Evolutionary conservation across 1,284 basidiomycete genomes (phyloP).

Genomic region (Agaricales sp.): DNA sequence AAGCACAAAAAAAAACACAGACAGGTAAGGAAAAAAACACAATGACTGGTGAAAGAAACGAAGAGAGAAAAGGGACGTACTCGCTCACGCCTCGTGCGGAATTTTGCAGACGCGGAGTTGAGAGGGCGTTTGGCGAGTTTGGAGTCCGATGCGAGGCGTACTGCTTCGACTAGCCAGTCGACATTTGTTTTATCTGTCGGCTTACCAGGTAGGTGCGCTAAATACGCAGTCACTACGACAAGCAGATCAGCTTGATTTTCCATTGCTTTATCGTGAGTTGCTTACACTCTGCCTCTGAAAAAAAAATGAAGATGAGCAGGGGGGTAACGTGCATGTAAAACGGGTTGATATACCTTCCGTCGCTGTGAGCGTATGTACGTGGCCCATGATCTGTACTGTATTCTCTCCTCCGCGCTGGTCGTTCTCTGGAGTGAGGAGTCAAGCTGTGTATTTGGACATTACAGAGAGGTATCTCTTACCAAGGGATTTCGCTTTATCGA

Average conservation of each 20-base stretch:
- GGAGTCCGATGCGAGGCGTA: conserved; percentile 58
- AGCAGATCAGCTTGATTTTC: too few species aligned
- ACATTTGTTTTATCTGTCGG: conserved; percentile 41
- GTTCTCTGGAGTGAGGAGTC: conserved; percentile 5
- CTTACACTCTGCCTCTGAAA: too few species aligned
- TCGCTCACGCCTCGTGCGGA: conserved; percentile 45
- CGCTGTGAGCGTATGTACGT: conserved; percentile 49
- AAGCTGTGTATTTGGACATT: conserved; percentile 2
- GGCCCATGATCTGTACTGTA: conserved; percentile 63
- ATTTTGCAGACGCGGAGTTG: conserved; percentile 53
- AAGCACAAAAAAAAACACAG: conserved; percentile 1
- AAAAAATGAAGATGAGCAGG: conserved; percentile 14
- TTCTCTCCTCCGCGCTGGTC: conserved; percentile 67
- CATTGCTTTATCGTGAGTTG: too few species aligned
- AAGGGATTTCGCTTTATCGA: conserved; percentile 26
- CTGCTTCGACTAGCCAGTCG: conserved; percentile 71
- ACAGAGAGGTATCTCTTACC: conserved; percentile 24
- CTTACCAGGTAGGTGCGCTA: conserved; percentile 38
- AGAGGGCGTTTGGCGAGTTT: conserved; percentile 41
- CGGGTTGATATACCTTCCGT: conserved; percentile 67
- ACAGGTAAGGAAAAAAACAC: conserved; percentile 1
- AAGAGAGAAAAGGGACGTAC: conserved; percentile 23
- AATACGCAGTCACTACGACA: conserved; percentile 56
- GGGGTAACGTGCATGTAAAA: conserved; percentile 8
- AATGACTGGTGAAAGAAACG: conserved; percentile 7